phyloP scores from a whole-genome alignment of 441 rosid species.

The Populus hybrid region DNA sequence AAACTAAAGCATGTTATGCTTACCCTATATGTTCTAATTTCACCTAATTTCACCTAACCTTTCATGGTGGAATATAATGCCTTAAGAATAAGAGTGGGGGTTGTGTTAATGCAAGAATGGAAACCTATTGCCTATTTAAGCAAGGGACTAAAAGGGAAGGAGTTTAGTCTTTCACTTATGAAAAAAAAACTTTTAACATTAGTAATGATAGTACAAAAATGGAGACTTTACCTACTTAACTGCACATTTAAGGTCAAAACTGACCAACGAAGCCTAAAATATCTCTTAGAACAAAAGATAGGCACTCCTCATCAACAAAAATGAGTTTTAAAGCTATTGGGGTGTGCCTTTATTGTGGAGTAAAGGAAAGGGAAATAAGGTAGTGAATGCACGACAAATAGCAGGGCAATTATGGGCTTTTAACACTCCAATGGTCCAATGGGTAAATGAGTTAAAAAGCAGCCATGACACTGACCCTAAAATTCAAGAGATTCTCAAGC shows the following conservation, averaged over 20 bases:
- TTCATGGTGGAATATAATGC: too few relatives aligned
- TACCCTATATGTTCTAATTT: too few relatives aligned
- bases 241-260: background rate
- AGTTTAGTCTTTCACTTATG: background rate
- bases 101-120: background rate
- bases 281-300: background rate
- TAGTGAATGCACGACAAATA: background rate
- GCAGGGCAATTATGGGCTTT: background rate
- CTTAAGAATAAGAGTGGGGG: background rate
- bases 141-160: background rate
- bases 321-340: background rate
- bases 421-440: accelerated
- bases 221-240: background rate
- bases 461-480: background rate
- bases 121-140: background rate
- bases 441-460: background rate
- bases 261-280: background rate
- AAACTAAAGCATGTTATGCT: too few relatives aligned
- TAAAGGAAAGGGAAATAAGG: background rate
- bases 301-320: background rate
- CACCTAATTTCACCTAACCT: too few relatives aligned
- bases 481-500: background rate
- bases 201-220: background rate
- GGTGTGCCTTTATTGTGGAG: too few relatives aligned
- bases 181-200: background rate